These are phyloP conservation scores for Phytophthora tubulina DNA, from an alignment of 352 stramenopile species.

Conservation along the genomic window DNA sequence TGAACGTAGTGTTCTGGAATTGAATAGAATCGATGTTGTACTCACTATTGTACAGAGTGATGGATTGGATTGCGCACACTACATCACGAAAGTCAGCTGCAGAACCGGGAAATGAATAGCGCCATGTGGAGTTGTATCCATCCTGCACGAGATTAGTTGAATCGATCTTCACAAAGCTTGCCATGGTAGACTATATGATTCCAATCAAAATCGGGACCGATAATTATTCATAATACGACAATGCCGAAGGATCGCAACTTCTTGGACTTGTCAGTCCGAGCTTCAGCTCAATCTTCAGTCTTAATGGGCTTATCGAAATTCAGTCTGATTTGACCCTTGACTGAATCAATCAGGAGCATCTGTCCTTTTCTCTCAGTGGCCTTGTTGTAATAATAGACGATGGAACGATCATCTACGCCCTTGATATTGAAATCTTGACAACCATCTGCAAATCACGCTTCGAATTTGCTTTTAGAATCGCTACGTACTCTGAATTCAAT, in stretches of 20 bases:
- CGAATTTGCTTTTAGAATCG: conserved; percentile 24
- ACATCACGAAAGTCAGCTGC: not conserved
- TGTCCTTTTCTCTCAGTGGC: conserved; percentile 12
- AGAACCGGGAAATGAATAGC: not conserved
- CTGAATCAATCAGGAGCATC: conserved; percentile 13
- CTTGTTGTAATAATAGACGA: conserved; percentile 26
- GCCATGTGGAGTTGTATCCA: not conserved
- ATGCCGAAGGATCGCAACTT: too few relatives aligned
- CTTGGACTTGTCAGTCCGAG: too few relatives aligned
- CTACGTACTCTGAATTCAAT: conserved; percentile 14
- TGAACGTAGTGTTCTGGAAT: conserved; percentile 10
- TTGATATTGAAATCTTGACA: conserved; percentile 24
- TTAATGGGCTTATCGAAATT: conserved; percentile 11
- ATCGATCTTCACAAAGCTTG: conserved; percentile 5
- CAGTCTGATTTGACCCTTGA: conserved; percentile 14
- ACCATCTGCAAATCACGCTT: conserved; percentile 26
- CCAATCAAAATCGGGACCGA: conserved; percentile 14
- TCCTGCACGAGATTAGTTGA: conserved; percentile 20
- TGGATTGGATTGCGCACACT: conserved; percentile 8
- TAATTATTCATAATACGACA: conserved; percentile 11
- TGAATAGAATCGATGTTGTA: conserved; percentile 16
- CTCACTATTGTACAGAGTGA: conserved; percentile 6
- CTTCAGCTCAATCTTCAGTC: too few relatives aligned
- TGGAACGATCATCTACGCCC: conserved; percentile 12
- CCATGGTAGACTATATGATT: conserved; percentile 1